Conservation (phyloP, 1,284 basidiomycete genomes). For the Cryptococcus neoformans region DNA sequence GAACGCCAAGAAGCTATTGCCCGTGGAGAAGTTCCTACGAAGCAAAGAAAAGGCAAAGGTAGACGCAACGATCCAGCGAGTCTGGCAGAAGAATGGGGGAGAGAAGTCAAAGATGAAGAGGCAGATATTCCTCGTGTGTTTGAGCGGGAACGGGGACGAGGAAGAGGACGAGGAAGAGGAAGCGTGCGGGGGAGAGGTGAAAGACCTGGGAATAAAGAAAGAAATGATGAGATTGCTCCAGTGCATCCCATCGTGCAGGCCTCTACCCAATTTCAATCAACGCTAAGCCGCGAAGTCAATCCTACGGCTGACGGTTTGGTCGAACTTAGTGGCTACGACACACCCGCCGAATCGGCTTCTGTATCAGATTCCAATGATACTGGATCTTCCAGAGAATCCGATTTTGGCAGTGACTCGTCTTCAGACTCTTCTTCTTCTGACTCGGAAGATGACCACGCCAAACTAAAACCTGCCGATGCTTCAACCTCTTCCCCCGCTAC, state of each 20-base stretch:
- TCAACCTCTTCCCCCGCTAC: not conserved
- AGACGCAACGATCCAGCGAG: slow-evolving; percentile 28
- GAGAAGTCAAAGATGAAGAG: slow-evolving; percentile 8
- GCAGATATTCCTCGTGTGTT: slow-evolving; percentile 21
- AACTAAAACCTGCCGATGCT: not conserved
- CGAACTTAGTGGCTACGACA: slow-evolving; percentile 11
- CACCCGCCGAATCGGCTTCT: slow-evolving; percentile 1
- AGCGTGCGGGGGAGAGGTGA: slow-evolving; percentile 4
- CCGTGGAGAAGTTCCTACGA: slow-evolving; percentile 63
- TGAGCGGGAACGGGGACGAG: slow-evolving; percentile 16
- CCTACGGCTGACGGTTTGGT: not conserved
- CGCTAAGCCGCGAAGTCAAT: too few relatives aligned
- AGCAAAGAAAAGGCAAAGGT: slow-evolving; percentile 42
- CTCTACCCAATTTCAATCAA: not conserved
- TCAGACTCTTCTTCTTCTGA: slow-evolving; percentile 19
- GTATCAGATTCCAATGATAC: not conserved
- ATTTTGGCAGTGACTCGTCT: slow-evolving; percentile 7
- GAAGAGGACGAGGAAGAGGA: slow-evolving; percentile 41
- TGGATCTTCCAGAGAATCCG: not conserved
- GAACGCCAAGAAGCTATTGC: slow-evolving; percentile 70
- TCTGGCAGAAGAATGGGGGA: slow-evolving; percentile 44
- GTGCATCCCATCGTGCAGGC: not conserved
- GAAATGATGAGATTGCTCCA: slow-evolving; percentile 2
- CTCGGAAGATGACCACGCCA: slow-evolving; percentile 3
- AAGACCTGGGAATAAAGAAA: slow-evolving; percentile 10